Evolutionary conservation across 768 basidiomycete genomes (phyloP).

Genomic region (Suillus hirtellus): DNA sequence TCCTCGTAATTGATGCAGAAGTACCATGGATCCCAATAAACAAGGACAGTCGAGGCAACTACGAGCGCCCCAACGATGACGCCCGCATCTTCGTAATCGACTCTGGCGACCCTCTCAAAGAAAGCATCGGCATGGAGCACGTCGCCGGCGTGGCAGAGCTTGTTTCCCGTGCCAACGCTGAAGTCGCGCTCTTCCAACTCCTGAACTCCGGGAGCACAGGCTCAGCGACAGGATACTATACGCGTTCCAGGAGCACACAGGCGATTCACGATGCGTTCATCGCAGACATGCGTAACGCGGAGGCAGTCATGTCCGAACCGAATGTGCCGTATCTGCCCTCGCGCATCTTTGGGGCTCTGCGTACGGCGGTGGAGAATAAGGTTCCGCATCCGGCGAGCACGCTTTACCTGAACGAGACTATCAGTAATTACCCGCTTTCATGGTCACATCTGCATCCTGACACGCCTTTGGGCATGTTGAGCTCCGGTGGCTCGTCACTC

Average conservation of each 20-base stretch:
- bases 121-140: conserved; percentile 47
- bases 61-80: conserved; percentile 37
- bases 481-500: conserved; percentile 64
- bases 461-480: conserved; percentile 47
- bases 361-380: conserved; percentile 36
- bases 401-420: conserved; percentile 63
- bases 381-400: conserved; percentile 17
- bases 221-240: conserved; percentile 11
- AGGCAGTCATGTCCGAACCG: conserved; percentile 29
- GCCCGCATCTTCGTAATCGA: conserved; percentile 63
- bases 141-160: conserved; percentile 50
- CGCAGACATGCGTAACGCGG: conserved; percentile 30
- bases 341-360: conserved; percentile 50
- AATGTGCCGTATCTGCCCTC: conserved; percentile 39
- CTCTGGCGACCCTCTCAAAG: conserved; percentile 61
- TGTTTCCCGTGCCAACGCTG: conserved; percentile 57
- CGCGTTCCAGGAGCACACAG: conserved; percentile 20
- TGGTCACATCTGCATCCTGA: conserved; percentile 63
- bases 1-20: conserved; percentile 66
- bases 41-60: conserved; percentile 33
- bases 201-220: conserved; percentile 27
- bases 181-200: conserved; percentile 52
- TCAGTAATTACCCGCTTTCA: conserved; percentile 53
- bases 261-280: conserved; percentile 30
- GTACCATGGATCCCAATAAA: conserved; percentile 63